A percentile compares a stretch with the other conserved stretches of the same genome.
Conservation (phyloP, 2,329 filamentous ascomycete species). For the Thelonectria olida region DNA sequence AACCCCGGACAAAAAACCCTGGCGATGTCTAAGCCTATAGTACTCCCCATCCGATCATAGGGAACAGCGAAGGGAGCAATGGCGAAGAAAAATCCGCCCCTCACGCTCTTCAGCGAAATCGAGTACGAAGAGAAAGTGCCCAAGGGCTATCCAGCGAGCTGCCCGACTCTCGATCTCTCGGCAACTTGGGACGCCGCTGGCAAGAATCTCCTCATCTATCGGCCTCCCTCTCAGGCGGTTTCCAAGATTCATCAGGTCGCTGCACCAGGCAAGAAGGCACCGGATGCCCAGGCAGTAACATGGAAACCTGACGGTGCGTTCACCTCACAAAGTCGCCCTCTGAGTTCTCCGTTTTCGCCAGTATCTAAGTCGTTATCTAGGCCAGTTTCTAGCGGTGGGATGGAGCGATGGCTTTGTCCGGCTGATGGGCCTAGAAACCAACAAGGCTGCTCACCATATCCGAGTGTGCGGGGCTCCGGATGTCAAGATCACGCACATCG, state of each 20-base stretch:
- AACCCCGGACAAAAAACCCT: background rate
- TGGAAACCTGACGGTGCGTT: constrained; percentile 75
- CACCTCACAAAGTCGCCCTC: background rate
- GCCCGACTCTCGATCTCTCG: constrained; percentile 86
- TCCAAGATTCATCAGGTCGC: constrained; percentile 60
- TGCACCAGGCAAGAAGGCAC: constrained; percentile 50
- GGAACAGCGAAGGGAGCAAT: constrained; percentile 30
- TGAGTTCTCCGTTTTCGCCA: background rate
- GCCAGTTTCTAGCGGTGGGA: constrained; percentile 81
- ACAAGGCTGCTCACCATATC: constrained; percentile 82
- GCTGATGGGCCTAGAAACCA: constrained; percentile 80
- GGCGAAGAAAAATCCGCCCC: constrained; percentile 41
- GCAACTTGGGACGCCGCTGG: constrained; percentile 73
- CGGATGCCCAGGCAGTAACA: constrained; percentile 58
- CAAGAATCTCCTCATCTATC: constrained; percentile 77
- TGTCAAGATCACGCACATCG: constrained; percentile 60
- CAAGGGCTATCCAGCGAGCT: constrained; percentile 73
- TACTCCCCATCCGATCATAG: constrained; percentile 1
- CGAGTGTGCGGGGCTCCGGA: constrained; percentile 56
- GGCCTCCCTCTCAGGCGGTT: constrained; percentile 77
- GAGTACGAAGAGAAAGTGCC: constrained; percentile 64
- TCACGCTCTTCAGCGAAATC: constrained; percentile 65
- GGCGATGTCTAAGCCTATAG: background rate
- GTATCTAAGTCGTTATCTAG: constrained; percentile 48
- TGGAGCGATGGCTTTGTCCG: constrained; percentile 85